Conservation (phyloP, 345 rosid species). For the Eutrema heterophyllum region DNA sequence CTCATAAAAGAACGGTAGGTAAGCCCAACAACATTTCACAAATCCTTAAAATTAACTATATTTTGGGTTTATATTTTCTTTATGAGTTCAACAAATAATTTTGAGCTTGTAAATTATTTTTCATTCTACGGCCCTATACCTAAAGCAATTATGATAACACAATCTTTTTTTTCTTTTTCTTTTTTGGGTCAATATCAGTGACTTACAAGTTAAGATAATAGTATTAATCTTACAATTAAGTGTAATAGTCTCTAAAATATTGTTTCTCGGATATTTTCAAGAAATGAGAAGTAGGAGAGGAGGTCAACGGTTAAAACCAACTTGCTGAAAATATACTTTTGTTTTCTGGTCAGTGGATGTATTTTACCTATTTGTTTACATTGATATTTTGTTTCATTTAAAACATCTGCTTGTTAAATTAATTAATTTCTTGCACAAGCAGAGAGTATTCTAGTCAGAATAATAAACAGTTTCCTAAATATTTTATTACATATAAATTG, state of each 20-base stretch:
- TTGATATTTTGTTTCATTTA: neutral
- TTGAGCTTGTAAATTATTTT: neutral
- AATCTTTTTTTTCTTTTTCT: neutral
- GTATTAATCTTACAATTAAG: neutral
- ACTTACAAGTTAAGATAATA: constrained; percentile 11
- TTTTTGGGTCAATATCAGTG: neutral
- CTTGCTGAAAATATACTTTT: neutral
- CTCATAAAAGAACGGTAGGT: constrained; percentile 12
- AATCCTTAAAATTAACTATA: neutral
- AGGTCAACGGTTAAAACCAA: constrained; percentile 17
- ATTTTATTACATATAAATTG: neutral
- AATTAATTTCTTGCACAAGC: neutral
- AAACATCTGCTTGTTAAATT: neutral
- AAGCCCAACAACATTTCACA: neutral
- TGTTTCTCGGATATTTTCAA: neutral
- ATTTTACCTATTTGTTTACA: neutral
- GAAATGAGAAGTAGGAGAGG: neutral
- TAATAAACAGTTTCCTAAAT: constrained; percentile 9
- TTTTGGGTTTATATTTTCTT: neutral
- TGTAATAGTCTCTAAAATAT: neutral
- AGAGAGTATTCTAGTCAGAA: constrained; percentile 12
- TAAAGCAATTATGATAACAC: neutral
- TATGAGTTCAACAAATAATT: neutral
- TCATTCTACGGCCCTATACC: neutral
- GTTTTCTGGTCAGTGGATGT: constrained; percentile 7